phyloP scores from a whole-genome alignment of 805 yeast species.

The Starmera caribaea region DNA sequence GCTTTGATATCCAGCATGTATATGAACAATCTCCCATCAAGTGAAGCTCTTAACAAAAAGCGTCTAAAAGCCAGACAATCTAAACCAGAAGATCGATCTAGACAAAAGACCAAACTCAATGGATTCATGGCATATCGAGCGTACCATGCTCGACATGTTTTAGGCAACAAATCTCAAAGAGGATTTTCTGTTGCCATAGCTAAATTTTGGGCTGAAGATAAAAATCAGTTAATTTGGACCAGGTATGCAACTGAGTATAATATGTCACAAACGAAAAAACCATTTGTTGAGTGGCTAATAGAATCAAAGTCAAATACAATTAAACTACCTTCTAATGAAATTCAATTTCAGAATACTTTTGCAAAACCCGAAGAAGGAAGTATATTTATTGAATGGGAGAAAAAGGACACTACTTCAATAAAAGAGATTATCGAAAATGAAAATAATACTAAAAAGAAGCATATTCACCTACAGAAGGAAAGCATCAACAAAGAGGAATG shows the following conservation, averaged over 20 bases:
- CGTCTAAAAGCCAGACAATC: too few relatives aligned
- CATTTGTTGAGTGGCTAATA: constrained; percentile 13
- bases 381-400: too few relatives aligned
- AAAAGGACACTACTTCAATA: too few relatives aligned
- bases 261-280: constrained; percentile 1
- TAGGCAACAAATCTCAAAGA: constrained; percentile 14
- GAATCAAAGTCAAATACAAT: too few relatives aligned
- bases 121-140: constrained; percentile 23
- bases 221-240: constrained; percentile 20
- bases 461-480: background rate
- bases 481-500: background rate
- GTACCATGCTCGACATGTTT: constrained; percentile 17
- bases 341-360: too few relatives aligned
- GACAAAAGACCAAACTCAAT: constrained; percentile 5
- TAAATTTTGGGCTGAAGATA: constrained; percentile 20
- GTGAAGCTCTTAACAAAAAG: too few relatives aligned
- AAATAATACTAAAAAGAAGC: too few relatives aligned
- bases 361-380: too few relatives aligned
- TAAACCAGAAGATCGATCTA: background rate
- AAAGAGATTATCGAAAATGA: too few relatives aligned
- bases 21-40: too few relatives aligned
- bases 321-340: too few relatives aligned
- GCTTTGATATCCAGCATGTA: too few relatives aligned
- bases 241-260: constrained; percentile 24
- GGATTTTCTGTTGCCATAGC: constrained; percentile 19